Conservation (phyloP, 2,329 filamentous ascomycete genomes). For the Xylariaceae sp. region DNA sequence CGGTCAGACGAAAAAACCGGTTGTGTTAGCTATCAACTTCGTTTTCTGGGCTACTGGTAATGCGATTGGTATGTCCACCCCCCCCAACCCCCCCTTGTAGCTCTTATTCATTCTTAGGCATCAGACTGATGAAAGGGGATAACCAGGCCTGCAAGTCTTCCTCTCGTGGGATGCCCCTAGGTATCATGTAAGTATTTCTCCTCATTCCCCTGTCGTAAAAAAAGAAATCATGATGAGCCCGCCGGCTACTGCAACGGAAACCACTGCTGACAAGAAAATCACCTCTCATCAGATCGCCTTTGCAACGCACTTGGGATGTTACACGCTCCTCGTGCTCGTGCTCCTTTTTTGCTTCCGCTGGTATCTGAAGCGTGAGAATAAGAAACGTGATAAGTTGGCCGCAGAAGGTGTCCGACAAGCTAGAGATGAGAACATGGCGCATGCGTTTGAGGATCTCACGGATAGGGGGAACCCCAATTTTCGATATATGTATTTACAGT, state of each 20-base stretch:
- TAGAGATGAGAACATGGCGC: conserved; percentile 23
- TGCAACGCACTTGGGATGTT: conserved; percentile 66
- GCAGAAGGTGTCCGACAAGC: conserved; percentile 27
- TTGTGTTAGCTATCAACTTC: conserved; percentile 66
- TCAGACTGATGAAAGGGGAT: background rate
- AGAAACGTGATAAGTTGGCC: conserved; percentile 27
- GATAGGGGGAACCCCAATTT: conserved; percentile 35
- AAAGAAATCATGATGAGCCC: too few relatives aligned
- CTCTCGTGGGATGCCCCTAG: conserved; percentile 55
- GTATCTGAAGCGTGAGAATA: conserved; percentile 56
- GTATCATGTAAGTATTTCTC: conserved; percentile 45
- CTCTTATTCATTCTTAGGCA: background rate
- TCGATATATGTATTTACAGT: conserved; percentile 33
- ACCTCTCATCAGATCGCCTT: conserved; percentile 50
- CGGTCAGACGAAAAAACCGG: conserved; percentile 69
- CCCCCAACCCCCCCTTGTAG: conserved; percentile 6
- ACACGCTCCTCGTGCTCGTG: conserved; percentile 54
- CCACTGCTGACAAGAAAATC: background rate
- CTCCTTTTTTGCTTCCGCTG: conserved; percentile 56
- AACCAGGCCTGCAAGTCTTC: conserved; percentile 59
- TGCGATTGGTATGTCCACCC: conserved; percentile 48
- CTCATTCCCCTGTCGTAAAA: background rate
- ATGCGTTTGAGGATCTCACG: conserved; percentile 35
- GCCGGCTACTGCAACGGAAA: too few relatives aligned
- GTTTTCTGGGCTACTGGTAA: conserved; percentile 67